Evolutionary conservation across 139 green algal genomes (phyloP).

Genomic region (Haematococcus sp.): DNA sequence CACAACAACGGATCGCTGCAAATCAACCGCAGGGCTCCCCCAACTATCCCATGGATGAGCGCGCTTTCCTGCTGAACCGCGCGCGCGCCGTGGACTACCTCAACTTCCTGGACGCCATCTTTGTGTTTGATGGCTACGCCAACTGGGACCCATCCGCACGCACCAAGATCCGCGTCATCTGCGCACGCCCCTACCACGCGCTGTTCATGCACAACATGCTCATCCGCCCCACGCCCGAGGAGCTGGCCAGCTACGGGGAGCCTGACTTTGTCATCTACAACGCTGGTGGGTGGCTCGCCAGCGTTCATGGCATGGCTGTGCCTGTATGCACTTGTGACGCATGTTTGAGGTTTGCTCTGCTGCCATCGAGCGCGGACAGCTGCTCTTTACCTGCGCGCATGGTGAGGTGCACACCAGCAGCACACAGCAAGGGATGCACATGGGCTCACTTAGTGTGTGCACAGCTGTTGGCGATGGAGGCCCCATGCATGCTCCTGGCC

Average conservation of each 20-base stretch:
- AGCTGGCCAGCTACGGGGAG: conserved; percentile 80
- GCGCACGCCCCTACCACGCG: conserved; percentile 87
- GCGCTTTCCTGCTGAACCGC: conserved; percentile 29
- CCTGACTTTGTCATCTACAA: conserved; percentile 57
- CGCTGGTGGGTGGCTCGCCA: conserved; percentile 11
- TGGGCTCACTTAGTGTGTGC: no score
- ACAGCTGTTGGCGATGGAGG: no score
- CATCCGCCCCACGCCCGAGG: conserved; percentile 75
- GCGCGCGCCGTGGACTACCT: conserved; percentile 80
- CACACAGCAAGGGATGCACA: no score
- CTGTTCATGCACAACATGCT: conserved; percentile 99
- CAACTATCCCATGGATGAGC: conserved; percentile 44
- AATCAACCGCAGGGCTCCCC: conserved; percentile 13
- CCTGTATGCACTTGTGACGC: no score
- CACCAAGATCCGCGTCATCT: conserved; percentile 84
- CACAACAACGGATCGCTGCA: no score
- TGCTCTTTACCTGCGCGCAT: no score
- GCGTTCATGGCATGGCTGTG: no score
- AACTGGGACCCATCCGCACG: conserved; percentile 66
- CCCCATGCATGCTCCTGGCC: no score
- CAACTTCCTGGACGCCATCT: conserved; percentile 80
- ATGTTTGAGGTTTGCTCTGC: no score
- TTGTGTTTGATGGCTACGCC: conserved; percentile 84
- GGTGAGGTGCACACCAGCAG: no score
- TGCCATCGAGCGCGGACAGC: neutral